Percentiles rank a stretch among this genome's conserved stretches.
Evolutionary conservation across 202 grass and related monocot genomes (phyloP).

Genomic region (Saccharum hybrid): DNA sequence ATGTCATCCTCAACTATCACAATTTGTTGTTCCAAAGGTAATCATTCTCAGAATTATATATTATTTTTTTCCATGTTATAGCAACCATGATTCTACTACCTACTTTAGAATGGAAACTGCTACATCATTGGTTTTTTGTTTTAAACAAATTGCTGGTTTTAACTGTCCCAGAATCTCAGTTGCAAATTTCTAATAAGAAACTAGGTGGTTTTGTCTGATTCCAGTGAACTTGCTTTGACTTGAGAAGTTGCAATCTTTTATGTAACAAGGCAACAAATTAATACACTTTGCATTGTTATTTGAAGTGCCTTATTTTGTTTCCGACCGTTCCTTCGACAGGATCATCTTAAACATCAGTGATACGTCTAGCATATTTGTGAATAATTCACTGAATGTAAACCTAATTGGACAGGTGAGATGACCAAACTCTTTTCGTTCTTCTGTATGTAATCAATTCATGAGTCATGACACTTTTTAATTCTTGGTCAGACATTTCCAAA

Average conservation of each 20-base stretch:
- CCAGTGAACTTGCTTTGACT: slow-evolving; percentile 19
- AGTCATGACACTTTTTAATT: slow-evolving; percentile 35
- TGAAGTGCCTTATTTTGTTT: slow-evolving; percentile 47
- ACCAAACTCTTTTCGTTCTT: slow-evolving; percentile 34
- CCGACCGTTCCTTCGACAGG: slow-evolving; percentile 44
- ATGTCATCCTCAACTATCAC: slow-evolving; percentile 71
- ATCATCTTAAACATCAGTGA: slow-evolving; percentile 51
- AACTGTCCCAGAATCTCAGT: slow-evolving; percentile 17
- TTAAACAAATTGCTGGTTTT: slow-evolving; percentile 33
- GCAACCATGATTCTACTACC: background rate
- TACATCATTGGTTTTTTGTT: slow-evolving; percentile 33
- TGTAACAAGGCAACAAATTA: slow-evolving; percentile 17
- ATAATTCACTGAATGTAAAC: slow-evolving; percentile 56
- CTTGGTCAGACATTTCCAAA: slow-evolving; percentile 66
- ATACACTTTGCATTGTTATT: slow-evolving; percentile 21
- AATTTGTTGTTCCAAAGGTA: slow-evolving; percentile 89
- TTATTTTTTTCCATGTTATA: slow-evolving; percentile 13
- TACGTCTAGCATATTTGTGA: slow-evolving; percentile 53
- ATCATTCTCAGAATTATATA: slow-evolving; percentile 28
- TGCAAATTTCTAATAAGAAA: slow-evolving; percentile 21
- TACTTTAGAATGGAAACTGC: slow-evolving; percentile 22
- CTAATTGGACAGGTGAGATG: slow-evolving; percentile 63
- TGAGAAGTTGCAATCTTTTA: slow-evolving; percentile 19
- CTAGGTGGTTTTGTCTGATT: slow-evolving; percentile 19
- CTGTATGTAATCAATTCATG: slow-evolving; percentile 41